A percentile compares a stretch with the other conserved stretches of the same genome.
These are phyloP conservation scores for Pythium biforme DNA, from an alignment of 352 stramenopile genomes.

Conservation along the genomic window DNA sequence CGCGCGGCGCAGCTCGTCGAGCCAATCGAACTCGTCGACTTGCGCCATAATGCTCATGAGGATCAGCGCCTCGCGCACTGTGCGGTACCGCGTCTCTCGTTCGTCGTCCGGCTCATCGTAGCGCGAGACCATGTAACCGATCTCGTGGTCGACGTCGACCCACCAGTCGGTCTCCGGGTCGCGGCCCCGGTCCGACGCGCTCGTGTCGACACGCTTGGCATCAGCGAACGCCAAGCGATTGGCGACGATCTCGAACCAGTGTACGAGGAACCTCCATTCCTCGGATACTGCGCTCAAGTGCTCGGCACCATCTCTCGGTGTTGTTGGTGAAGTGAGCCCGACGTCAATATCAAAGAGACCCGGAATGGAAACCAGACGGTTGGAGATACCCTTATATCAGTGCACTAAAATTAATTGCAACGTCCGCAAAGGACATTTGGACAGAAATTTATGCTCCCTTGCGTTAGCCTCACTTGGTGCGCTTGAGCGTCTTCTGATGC, in stretches of 20 bases:
- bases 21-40: conserved; percentile 8
- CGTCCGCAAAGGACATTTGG: neutral
- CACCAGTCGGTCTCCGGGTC: conserved; percentile 11
- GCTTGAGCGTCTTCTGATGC: conserved; percentile 71
- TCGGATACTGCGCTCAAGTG: no score
- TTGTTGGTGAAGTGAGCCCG: no score
- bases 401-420: neutral
- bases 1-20: conserved; percentile 7
- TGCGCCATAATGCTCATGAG: conserved; percentile 9
- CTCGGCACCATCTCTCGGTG: no score
- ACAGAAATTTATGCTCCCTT: no score
- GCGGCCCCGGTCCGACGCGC: neutral
- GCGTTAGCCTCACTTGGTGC: conserved; percentile 58
- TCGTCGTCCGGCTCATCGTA: conserved; percentile 9
- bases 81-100: neutral
- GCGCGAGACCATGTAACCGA: neutral
- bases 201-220: conserved; percentile 1
- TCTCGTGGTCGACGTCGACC: conserved; percentile 16
- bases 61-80: conserved; percentile 7
- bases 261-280: conserved; percentile 4
- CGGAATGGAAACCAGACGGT: no score
- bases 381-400: no score
- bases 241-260: conserved; percentile 9
- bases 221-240: conserved; percentile 4
- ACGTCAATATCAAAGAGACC: no score